Percentiles rank a stretch among this genome's conserved stretches.
Evolutionary conservation across 148 eudicot genomes (phyloP).

Genomic region (Camellia sinensis): DNA sequence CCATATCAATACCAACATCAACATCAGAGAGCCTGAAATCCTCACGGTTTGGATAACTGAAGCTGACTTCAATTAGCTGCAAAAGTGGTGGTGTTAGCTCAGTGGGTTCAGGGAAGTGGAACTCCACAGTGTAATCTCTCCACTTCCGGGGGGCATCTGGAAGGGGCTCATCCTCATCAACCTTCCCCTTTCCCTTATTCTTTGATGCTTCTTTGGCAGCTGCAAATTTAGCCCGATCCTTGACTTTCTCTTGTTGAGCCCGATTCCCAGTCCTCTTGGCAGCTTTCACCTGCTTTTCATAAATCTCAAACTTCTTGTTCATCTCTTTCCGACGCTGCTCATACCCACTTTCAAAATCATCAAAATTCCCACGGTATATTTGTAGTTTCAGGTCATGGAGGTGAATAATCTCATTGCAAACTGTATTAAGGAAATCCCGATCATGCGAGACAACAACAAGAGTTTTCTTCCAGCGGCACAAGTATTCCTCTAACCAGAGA

Average conservation of each 20-base stretch:
- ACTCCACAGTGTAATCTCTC: constrained; percentile 41
- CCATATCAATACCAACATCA: constrained; percentile 32
- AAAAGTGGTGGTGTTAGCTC: constrained; percentile 61
- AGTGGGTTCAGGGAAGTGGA: constrained; percentile 31
- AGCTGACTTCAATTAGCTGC: constrained; percentile 53
- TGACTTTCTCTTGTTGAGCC: constrained; percentile 49
- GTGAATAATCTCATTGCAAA: constrained; percentile 57
- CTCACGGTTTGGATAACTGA: constrained; percentile 49
- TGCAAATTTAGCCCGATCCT: constrained; percentile 49
- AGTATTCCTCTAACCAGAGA: constrained; percentile 61
- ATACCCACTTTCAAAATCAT: constrained; percentile 58
- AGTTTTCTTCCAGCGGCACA: constrained; percentile 63
- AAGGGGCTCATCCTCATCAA: constrained; percentile 45
- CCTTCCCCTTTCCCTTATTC: constrained; percentile 45
- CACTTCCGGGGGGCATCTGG: constrained; percentile 55
- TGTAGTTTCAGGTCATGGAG: constrained; percentile 65
- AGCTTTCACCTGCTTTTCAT: constrained; percentile 54
- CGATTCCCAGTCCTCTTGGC: constrained; percentile 54
- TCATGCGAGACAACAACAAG: constrained; percentile 67
- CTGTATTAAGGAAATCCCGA: constrained; percentile 57
- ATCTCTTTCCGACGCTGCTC: constrained; percentile 52
- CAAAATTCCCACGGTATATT: constrained; percentile 55
- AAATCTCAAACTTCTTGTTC: constrained; percentile 48
- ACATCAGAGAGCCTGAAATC: constrained; percentile 50
- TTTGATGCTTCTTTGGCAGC: constrained; percentile 40